These are phyloP conservation scores for Pleurostoma richardsiae DNA, from an alignment of 2,329 filamentous ascomycete genomes.

Conservation along the genomic window DNA sequence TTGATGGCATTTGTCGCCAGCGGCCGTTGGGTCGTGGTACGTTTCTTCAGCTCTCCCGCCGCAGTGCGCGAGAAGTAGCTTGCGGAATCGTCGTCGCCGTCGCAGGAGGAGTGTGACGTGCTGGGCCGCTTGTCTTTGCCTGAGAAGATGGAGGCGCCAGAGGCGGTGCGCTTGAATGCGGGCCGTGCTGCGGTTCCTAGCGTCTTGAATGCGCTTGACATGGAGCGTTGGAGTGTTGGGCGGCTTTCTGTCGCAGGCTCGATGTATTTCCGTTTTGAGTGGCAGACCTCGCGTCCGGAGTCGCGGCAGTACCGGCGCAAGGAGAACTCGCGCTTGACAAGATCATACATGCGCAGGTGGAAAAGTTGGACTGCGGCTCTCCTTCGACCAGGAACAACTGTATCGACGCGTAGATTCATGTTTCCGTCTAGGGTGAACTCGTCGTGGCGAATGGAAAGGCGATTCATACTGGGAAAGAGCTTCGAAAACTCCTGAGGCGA, in stretches of 20 bases:
- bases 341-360: conserved; percentile 90
- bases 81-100: conserved; percentile 23
- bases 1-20: conserved; percentile 73
- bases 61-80: conserved; percentile 21
- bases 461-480: conserved; percentile 80
- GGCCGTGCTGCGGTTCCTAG: conserved; percentile 28
- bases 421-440: conserved; percentile 88
- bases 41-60: conserved; percentile 10
- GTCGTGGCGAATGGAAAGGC: conserved; percentile 81
- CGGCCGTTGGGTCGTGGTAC: conserved; percentile 25
- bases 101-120: conserved; percentile 28
- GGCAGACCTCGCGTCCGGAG: conserved; percentile 89
- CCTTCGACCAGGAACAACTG: conserved; percentile 60
- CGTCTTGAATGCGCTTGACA: conserved; percentile 44
- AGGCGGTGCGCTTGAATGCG: conserved; percentile 27
- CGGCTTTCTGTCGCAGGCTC: conserved; percentile 41
- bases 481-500: conserved; percentile 77
- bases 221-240: conserved; percentile 38
- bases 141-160: conserved; percentile 21
- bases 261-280: conserved; percentile 67
- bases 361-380: conserved; percentile 74
- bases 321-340: conserved; percentile 82
- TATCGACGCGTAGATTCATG: conserved; percentile 92
- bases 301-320: conserved; percentile 87
- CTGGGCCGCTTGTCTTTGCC: conserved; percentile 21